Percentiles rank a stretch among this genome's conserved stretches.
Conservation (phyloP, 805 yeast genomes). For the Danielia oregonensis region DNA sequence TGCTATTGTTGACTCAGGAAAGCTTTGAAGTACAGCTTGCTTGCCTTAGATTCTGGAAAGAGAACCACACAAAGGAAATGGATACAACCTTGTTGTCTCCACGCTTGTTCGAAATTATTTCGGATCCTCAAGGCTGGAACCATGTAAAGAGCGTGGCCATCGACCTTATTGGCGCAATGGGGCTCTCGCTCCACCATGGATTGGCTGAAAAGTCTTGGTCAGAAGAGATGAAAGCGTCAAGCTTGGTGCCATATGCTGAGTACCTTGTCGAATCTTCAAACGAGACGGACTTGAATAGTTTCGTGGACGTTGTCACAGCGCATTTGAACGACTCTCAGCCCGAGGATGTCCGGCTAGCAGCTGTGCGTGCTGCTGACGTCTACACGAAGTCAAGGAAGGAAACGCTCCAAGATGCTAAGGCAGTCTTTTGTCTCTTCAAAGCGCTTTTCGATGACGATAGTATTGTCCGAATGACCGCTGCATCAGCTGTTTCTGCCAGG, state of each 20-base stretch:
- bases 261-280: slow-evolving; percentile 34
- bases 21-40: slow-evolving; percentile 44
- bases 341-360: slow-evolving; percentile 7
- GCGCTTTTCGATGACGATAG: slow-evolving; percentile 66
- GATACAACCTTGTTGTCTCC: slow-evolving; percentile 1
- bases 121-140: slow-evolving; percentile 32
- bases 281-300: background rate
- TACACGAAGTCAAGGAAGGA: slow-evolving; percentile 3
- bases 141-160: slow-evolving; percentile 43
- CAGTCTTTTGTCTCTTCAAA: slow-evolving; percentile 24
- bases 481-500: background rate
- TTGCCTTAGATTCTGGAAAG: slow-evolving; percentile 32
- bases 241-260: slow-evolving; percentile 44
- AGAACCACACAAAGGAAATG: background rate
- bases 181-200: background rate
- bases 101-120: slow-evolving; percentile 14
- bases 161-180: slow-evolving; percentile 19
- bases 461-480: slow-evolving; percentile 40
- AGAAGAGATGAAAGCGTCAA: slow-evolving; percentile 24
- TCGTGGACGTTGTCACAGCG: background rate
- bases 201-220: background rate
- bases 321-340: background rate
- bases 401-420: slow-evolving; percentile 10
- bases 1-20: slow-evolving; percentile 29
- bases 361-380: slow-evolving; percentile 10